phyloP scores from a whole-genome alignment of 176 grass and related monocot genomes.

The Poa annua region DNA sequence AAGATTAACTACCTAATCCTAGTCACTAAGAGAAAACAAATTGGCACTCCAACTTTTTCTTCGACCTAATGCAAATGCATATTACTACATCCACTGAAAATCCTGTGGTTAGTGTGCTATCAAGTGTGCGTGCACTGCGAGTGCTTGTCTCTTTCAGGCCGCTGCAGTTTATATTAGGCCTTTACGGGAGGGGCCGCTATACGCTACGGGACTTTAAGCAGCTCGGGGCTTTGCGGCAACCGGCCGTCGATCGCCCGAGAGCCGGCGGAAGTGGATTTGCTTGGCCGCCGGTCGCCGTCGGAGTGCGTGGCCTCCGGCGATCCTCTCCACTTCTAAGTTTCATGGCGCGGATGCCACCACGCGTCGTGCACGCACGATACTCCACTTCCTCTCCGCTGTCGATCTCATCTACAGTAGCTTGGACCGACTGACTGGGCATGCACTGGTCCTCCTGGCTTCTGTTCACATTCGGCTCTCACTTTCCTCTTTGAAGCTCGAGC shows the following conservation, averaged over 20 bases:
- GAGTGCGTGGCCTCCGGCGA: background rate
- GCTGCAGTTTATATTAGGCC: background rate
- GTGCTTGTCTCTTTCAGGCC: background rate
- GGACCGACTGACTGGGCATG: slow-evolving; percentile 18
- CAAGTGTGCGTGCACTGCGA: background rate
- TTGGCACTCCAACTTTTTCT: no score
- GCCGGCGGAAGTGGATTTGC: background rate
- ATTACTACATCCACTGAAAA: background rate
- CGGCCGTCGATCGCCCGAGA: background rate
- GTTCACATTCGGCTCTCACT: background rate
- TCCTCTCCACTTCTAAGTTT: background rate
- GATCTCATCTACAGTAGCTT: background rate
- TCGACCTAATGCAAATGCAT: background rate
- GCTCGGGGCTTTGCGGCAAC: slow-evolving; percentile 25
- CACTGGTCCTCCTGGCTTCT: background rate
- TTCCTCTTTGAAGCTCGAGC: background rate
- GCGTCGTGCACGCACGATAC: background rate
- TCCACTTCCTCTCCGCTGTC: background rate
- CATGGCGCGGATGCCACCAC: background rate
- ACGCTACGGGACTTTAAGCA: background rate
- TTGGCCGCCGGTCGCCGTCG: background rate
- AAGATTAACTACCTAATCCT: background rate
- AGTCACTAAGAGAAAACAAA: background rate
- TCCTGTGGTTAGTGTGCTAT: background rate
- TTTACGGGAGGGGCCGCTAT: background rate